Percentiles rank a stretch among this genome's conserved stretches.
phyloP scores from a whole-genome alignment of 208 protist species.

The Strigomonas galati region DNA sequence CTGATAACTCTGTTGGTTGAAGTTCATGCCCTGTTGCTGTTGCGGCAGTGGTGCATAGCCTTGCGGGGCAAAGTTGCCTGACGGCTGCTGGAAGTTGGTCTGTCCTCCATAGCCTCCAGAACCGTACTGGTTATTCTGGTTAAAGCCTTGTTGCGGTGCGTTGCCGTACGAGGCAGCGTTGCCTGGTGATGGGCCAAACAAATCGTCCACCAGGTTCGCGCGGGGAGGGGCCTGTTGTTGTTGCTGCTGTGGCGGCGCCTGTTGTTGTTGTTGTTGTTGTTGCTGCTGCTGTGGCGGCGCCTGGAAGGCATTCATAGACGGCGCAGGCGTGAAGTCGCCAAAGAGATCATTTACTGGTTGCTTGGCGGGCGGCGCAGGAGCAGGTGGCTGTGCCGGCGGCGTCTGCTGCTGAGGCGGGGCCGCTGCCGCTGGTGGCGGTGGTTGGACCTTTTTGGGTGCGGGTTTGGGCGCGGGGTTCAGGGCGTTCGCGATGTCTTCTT shows the following conservation, averaged over 20 bases:
- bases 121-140: too few relatives aligned
- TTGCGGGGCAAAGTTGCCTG: constrained; percentile 7
- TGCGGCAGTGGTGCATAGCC: constrained; percentile 3
- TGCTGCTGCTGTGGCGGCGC: constrained; percentile 6
- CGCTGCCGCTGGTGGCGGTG: constrained; percentile 7
- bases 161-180: not conserved
- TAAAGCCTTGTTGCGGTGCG: too few relatives aligned
- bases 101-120: not conserved
- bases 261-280: constrained; percentile 15
- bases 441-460: constrained; percentile 6
- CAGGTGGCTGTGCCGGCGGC: constrained; percentile 7
- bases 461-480: constrained; percentile 10
- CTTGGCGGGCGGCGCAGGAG: constrained; percentile 2
- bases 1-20: not conserved
- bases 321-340: constrained; percentile 45
- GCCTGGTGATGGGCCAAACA: constrained; percentile 20
- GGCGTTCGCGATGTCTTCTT: constrained; percentile 25
- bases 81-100: not conserved
- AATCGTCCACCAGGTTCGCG: constrained; percentile 21
- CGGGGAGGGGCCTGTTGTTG: constrained; percentile 6
- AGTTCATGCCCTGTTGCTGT: not conserved
- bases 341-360: constrained; percentile 35
- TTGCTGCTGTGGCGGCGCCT: constrained; percentile 4
- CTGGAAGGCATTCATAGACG: constrained; percentile 16
- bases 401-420: not conserved